Evolutionary conservation across 2,329 filamentous ascomycete species (phyloP).

Genomic region (Cladosporium sp.): DNA sequence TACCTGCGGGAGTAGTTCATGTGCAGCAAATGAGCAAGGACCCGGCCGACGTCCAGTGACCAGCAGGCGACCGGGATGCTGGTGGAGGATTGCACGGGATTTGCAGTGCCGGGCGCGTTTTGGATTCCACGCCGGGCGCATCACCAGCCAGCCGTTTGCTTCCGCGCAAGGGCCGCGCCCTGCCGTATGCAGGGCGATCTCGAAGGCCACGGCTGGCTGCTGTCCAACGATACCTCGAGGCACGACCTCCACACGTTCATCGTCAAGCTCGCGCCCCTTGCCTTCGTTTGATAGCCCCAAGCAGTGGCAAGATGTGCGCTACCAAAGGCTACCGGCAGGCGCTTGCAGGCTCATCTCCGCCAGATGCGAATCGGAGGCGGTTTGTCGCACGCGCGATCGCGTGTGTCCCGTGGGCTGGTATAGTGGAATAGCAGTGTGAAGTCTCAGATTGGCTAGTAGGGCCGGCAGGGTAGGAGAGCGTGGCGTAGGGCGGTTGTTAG

Average conservation of each 20-base stretch:
- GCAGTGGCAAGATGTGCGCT: not conserved
- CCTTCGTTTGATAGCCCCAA: not conserved
- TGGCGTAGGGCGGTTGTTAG: not conserved
- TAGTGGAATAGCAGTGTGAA: not conserved
- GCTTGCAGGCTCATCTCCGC: not conserved
- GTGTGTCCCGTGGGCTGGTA: not conserved
- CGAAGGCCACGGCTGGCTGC: not conserved
- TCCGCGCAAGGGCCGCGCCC: not conserved
- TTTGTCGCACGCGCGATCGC: not conserved
- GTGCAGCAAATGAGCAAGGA: slow-evolving; percentile 8
- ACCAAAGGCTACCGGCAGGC: not conserved
- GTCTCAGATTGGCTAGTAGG: no score
- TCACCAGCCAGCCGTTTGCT: not conserved
- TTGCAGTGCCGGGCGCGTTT: slow-evolving; percentile 8
- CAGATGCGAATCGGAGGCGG: not conserved
- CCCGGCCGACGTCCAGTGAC: slow-evolving; percentile 6
- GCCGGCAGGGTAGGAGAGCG: not conserved
- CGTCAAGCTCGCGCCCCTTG: slow-evolving; percentile 3
- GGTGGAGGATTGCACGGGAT: not conserved
- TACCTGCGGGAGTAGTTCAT: not conserved
- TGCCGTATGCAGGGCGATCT: slow-evolving; percentile 9
- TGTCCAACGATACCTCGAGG: slow-evolving; percentile 3
- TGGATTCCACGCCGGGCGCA: not conserved
- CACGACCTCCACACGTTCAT: not conserved
- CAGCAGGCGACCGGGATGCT: not conserved